Evolutionary conservation across 345 rosid species (phyloP).

Genomic region (Eucalyptus curtisii): DNA sequence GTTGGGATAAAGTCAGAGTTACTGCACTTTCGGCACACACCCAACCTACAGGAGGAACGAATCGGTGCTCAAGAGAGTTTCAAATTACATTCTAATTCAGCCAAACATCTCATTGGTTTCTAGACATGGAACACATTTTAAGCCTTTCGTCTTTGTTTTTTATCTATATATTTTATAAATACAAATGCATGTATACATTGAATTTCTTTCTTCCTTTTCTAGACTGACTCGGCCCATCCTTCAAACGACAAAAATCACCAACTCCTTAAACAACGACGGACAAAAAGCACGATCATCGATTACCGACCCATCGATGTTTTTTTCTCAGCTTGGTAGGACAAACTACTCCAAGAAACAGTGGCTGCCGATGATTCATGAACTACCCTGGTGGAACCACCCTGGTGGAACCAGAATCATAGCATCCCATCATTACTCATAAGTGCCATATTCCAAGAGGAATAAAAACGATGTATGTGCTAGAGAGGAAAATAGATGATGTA

Average conservation of each 20-base stretch:
- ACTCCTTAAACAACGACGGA: not conserved
- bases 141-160: not conserved
- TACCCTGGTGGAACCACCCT: not conserved
- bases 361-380: not conserved
- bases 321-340: not conserved
- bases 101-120: not conserved
- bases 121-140: not conserved
- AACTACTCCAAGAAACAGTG: not conserved
- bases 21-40: not conserved
- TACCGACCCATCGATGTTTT: not conserved
- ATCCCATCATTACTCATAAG: not conserved
- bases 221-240: not conserved
- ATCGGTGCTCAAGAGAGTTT: not conserved
- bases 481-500: not conserved
- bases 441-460: not conserved
- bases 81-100: not conserved
- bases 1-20: not conserved
- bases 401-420: not conserved
- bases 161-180: not conserved
- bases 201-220: not conserved
- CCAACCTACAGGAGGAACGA: not conserved
- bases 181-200: not conserved
- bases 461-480: too few relatives aligned
- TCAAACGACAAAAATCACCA: not conserved
- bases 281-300: not conserved